phyloP scores from a whole-genome alignment of 1,139 yeast genomes.

The Scheffersomyces lignicola region DNA sequence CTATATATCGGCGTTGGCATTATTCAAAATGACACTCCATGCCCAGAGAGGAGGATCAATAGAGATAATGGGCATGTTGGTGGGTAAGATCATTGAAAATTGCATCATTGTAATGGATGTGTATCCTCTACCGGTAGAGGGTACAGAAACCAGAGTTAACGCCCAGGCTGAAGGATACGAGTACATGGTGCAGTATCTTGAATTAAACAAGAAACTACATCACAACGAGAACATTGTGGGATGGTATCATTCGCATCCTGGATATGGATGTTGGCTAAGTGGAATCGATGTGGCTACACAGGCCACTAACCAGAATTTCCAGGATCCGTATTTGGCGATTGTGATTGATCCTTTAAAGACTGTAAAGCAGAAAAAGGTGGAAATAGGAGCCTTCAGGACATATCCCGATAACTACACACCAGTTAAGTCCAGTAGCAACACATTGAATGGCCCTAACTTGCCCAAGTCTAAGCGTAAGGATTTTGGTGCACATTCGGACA shows the following conservation, averaged over 20 bases:
- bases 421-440: slow-evolving; percentile 5
- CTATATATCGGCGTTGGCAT: slow-evolving; percentile 71
- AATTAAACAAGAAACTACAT: slow-evolving; percentile 49
- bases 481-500: slow-evolving; percentile 69
- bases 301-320: slow-evolving; percentile 77
- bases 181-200: slow-evolving; percentile 84
- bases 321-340: slow-evolving; percentile 88
- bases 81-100: slow-evolving; percentile 65
- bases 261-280: slow-evolving; percentile 92
- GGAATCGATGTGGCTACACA: slow-evolving; percentile 92
- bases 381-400: slow-evolving; percentile 91
- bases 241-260: slow-evolving; percentile 97
- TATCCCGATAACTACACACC: slow-evolving; percentile 47
- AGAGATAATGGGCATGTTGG: slow-evolving; percentile 93
- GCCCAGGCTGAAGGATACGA: slow-evolving; percentile 94
- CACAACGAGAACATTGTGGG: slow-evolving; percentile 73
- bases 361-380: slow-evolving; percentile 62
- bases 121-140: slow-evolving; percentile 89
- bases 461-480: slow-evolving; percentile 56
- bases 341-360: slow-evolving; percentile 86
- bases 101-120: slow-evolving; percentile 77
- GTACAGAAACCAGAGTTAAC: slow-evolving; percentile 93
- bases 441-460: slow-evolving; percentile 6
- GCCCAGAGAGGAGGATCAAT: slow-evolving; percentile 86
- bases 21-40: slow-evolving; percentile 78